Evolutionary conservation across 306 rosid genomes (phyloP).

Genomic region (Fragaria vesca): DNA sequence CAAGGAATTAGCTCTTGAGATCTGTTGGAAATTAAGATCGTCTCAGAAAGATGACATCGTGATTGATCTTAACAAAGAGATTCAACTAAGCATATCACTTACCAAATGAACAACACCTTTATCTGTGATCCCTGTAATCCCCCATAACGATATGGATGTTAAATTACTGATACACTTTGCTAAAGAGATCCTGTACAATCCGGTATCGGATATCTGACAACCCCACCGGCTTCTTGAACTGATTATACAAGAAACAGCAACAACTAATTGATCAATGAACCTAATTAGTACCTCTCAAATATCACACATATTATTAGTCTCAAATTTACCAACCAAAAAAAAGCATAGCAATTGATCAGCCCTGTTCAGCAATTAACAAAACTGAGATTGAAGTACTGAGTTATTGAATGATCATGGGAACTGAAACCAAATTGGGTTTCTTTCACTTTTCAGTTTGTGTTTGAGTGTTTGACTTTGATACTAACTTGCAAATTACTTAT

Average conservation of each 20-base stretch:
- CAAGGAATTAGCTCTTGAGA: slow-evolving; percentile 69
- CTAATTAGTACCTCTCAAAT: neutral
- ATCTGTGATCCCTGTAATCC: slow-evolving; percentile 89
- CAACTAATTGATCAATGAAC: neutral
- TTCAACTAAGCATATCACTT: slow-evolving; percentile 13
- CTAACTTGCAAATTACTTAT: neutral
- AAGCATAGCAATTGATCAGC: neutral
- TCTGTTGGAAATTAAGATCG: slow-evolving; percentile 42
- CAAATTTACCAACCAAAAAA: neutral
- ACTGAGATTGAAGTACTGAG: neutral
- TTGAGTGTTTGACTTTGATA: neutral
- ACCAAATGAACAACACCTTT: slow-evolving; percentile 85
- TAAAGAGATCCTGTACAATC: slow-evolving; percentile 61
- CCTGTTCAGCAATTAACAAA: neutral
- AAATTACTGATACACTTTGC: slow-evolving; percentile 72
- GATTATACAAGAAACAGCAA: slow-evolving; percentile 23
- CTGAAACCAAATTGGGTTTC: neutral
- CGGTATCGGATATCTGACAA: slow-evolving; percentile 75
- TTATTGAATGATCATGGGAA: neutral
- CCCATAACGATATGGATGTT: slow-evolving; percentile 86
- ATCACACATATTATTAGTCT: neutral
- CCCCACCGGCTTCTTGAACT: slow-evolving; percentile 93
- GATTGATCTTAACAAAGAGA: neutral
- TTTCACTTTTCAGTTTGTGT: slow-evolving; percentile 1
- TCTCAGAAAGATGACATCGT: neutral